These are phyloP conservation scores for Diplosphaera chodatii DNA, from an alignment of 139 green algal species.

Conservation along the genomic window DNA sequence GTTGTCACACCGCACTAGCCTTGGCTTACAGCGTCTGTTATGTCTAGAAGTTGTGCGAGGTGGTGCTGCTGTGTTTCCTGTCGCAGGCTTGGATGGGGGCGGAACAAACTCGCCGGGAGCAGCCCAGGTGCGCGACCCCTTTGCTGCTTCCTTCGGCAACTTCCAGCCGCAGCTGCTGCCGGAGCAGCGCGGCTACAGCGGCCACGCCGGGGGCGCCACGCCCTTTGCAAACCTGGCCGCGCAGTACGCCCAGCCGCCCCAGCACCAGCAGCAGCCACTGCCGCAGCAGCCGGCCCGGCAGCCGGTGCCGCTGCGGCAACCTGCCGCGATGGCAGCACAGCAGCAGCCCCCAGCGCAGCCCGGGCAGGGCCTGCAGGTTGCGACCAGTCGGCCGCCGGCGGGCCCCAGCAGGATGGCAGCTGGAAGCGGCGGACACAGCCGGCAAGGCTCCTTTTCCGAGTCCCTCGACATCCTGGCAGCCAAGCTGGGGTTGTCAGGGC, in stretches of 20 bases:
- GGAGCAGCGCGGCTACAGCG: neutral
- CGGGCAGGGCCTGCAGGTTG: neutral
- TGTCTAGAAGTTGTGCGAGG: too few relatives aligned
- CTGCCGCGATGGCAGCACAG: too few relatives aligned
- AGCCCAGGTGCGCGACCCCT: neutral
- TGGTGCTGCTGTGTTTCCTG: too few relatives aligned
- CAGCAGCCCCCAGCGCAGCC: too few relatives aligned
- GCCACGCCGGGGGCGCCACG: neutral
- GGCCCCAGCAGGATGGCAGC: neutral
- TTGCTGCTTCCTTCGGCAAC: neutral
- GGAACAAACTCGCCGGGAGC: neutral
- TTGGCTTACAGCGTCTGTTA: too few relatives aligned
- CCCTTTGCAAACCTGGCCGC: too few relatives aligned
- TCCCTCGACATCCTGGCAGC: constrained; percentile 1
- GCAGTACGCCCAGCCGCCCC: too few relatives aligned
- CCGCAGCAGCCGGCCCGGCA: too few relatives aligned
- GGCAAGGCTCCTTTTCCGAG: neutral
- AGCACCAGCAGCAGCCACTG: too few relatives aligned
- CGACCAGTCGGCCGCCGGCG: neutral
- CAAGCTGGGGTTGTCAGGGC: neutral
- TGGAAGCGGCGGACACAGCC: neutral
- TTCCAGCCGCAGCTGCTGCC: neutral
- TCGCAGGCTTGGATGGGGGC: neutral
- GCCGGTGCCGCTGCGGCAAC: too few relatives aligned
- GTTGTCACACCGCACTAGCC: too few relatives aligned